Evolutionary conservation across 148 eudicot species (phyloP), one percentile per base, ranked within the genome.

Genomic region (Chenopodium formosanum): DNA sequence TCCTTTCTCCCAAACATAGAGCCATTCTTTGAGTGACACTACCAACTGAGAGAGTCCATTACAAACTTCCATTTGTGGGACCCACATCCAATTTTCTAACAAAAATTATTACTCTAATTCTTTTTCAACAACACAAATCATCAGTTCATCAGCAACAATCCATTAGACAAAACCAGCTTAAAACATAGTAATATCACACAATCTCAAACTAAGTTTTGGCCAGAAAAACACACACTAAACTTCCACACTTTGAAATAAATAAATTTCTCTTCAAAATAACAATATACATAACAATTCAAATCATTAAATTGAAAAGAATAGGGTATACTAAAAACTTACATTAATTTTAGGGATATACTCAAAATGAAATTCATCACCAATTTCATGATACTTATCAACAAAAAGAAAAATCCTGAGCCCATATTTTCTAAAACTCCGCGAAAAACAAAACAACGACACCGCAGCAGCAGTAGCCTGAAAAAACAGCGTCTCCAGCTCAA

Each of bases 371-470:
- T 83, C 78, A 9, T 78, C 88, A 84, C 84, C 68, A 75, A 86
- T 85, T 27, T 91, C 94, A 44, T 86, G 85, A 64, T 47, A 86
- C 63, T 87, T 85, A 84, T 94, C 96, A 70, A 94, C 94, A 79
- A 92, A 92, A 11, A 94, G 87, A 64, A 94, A 92, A 63, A 90
- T 88, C 82, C 94, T 74, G 27, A 92, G 82, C 0, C 98, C 98
- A 83, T 90, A 92, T 72, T 91, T 94, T 0, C 95, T 80, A 76
- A 94, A 84, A 79, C 89, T 92, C 53, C 83, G 88, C 0, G 94
- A 91, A 65, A 92, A 78, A 69, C 94, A 92, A 16, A 89, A 48
- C 78, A 94, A 81, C 74, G 98, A 89, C 9, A 88, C 84, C 23
- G 90, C 92, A n/a, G 91, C 91, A 46, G 89, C 86, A 74, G 82